phyloP scores from a whole-genome alignment of 1,284 basidiomycete species.

The Ceraceosorus guamensis region DNA sequence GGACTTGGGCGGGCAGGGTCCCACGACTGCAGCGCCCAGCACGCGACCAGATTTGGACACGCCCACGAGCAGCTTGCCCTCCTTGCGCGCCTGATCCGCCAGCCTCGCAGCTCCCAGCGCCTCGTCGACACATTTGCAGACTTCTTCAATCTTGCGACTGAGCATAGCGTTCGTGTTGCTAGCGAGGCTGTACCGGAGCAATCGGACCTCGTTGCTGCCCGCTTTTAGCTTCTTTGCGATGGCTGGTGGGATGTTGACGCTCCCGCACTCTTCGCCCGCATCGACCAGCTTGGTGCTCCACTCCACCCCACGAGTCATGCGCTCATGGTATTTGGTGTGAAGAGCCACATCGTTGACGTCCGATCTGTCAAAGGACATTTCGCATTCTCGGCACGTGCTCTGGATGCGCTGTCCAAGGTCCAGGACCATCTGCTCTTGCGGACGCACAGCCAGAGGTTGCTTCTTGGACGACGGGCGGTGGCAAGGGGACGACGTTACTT shows the following conservation, averaged over 20 bases:
- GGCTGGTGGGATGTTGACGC: background rate
- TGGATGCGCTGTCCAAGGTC: conserved; percentile 36
- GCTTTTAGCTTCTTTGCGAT: conserved; percentile 67
- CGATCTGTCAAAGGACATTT: conserved; percentile 37
- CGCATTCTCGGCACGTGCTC: conserved; percentile 27
- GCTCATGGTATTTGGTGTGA: conserved; percentile 31
- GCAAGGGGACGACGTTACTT: too few species aligned
- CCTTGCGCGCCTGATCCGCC: conserved; percentile 8
- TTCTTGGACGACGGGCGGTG: too few species aligned
- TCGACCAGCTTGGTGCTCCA: conserved; percentile 21
- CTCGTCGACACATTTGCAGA: conserved; percentile 26
- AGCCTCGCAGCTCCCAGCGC: conserved; percentile 30
- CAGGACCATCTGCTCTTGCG: conserved; percentile 38
- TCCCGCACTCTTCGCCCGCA: conserved; percentile 16
- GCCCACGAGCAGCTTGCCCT: conserved; percentile 26
- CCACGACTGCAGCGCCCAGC: conserved; percentile 24
- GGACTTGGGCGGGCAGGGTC: conserved; percentile 15
- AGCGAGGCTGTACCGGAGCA: background rate
- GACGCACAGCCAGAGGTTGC: too few species aligned
- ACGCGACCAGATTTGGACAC: conserved; percentile 19
- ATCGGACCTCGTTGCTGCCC: conserved; percentile 57
- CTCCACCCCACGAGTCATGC: conserved; percentile 26
- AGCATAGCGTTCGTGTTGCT: background rate
- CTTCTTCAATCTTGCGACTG: conserved; percentile 12
- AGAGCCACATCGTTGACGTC: conserved; percentile 27